Base-by-base conservation (phyloP, 2,329 filamentous ascomycete genomes). In the Ceratocystis albifundus region DNA sequence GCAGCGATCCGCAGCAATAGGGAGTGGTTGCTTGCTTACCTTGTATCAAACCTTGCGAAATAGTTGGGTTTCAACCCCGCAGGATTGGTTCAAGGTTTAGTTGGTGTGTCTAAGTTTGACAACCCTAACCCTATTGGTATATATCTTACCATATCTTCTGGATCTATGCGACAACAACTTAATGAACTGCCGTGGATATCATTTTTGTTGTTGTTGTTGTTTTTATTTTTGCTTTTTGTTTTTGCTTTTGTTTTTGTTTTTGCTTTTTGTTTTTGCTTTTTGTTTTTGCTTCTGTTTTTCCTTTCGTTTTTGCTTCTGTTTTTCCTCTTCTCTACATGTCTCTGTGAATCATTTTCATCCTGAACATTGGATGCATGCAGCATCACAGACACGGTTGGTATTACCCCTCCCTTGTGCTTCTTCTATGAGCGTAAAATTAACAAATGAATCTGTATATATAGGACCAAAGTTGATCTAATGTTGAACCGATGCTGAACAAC, bases 311-410 rank as follows among this genome's bases (percentile, higher is more conserved):
- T 61, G 20, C 36, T 32, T 63, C n/a, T 63, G 61, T 25, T 46
- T 45, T 48, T 45, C 17, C 28, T 46, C 5, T 63, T 50, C 36
- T 48, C 28, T 15, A n/a, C 28, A 32, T 36, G 10, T 30, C 6
- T 32, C 20, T 17, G 53, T 50, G 45, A 50, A 50, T 48, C 22
- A 50, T 32, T 28, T 63, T 68, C 66, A 68, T 65, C 63, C 41
- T 59, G 50, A 64, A 65, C 48, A 41, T 41, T 36, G 20, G 7
- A 4, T 45, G 50, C 45, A 48, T 45, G 57, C 61, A 62, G 32
- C 62, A 61, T 50, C 59, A 65, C 17, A 25, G 12, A 68, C 66
- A 62, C 20, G 66, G 66, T 68, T 68, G 48, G 66, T 68, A 67
- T 65, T 17, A 20, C 28, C 45, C 28, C 36, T 25, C 20, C 28